These are phyloP conservation scores for Colletotrichum paranaense DNA, from an alignment of 2,329 filamentous ascomycete species.

Conservation along the genomic window DNA sequence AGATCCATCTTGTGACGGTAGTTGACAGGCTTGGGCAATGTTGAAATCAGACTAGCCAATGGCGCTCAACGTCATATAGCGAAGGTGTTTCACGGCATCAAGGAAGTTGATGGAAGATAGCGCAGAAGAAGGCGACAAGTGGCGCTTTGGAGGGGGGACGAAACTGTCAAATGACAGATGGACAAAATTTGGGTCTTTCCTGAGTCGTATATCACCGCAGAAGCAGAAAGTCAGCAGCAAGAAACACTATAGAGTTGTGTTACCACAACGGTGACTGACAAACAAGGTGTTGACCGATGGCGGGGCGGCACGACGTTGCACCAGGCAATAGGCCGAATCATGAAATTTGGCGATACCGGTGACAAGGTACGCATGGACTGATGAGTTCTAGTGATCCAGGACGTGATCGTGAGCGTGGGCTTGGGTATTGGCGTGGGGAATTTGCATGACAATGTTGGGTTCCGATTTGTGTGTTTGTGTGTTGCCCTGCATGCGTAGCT, in stretches of 20 bases:
- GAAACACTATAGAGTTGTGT: neutral
- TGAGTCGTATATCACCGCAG: neutral
- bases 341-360: neutral
- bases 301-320: slow-evolving; percentile 3
- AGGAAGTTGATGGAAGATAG: slow-evolving; percentile 5
- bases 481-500: slow-evolving; percentile 23
- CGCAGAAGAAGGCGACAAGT: slow-evolving; percentile 5
- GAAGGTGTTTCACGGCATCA: slow-evolving; percentile 25
- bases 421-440: slow-evolving; percentile 6
- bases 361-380: neutral
- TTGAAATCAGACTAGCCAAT: slow-evolving; percentile 15
- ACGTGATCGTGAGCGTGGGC: slow-evolving; percentile 1
- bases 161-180: slow-evolving; percentile 8
- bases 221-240: neutral
- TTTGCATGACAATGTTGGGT: slow-evolving; percentile 16
- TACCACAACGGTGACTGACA: neutral
- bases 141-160: slow-evolving; percentile 15
- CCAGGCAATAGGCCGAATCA: neutral
- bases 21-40: slow-evolving; percentile 31
- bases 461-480: slow-evolving; percentile 20
- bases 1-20: slow-evolving; percentile 60
- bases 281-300: neutral
- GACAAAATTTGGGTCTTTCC: neutral
- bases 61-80: slow-evolving; percentile 7
- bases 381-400: neutral